Evolutionary conservation across 176 grass and related monocot genomes (phyloP).

Genomic region (Carex littledalei): DNA sequence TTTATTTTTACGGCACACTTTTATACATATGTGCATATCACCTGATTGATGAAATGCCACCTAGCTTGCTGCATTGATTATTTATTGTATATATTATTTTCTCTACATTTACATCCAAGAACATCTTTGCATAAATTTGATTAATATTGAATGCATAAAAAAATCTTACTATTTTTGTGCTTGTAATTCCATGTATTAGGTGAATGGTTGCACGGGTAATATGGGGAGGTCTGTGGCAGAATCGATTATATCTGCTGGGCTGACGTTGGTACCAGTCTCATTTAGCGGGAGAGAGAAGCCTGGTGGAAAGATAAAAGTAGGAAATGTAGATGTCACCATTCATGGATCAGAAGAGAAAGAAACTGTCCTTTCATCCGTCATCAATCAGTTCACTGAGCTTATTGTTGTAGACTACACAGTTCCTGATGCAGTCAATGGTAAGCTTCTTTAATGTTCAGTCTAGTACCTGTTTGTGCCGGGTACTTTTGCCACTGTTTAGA

Average conservation of each 20-base stretch:
- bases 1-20: not conserved
- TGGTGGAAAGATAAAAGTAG: conserved; percentile 48
- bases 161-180: not conserved
- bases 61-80: not conserved
- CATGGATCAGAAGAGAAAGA: conserved; percentile 64
- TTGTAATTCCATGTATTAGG: conserved; percentile 30
- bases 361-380: conserved; percentile 60
- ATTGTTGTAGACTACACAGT: conserved; percentile 82
- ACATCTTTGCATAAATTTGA: not conserved
- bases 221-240: conserved; percentile 71
- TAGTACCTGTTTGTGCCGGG: not conserved
- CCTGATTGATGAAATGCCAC: conserved; percentile 5
- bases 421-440: conserved; percentile 77
- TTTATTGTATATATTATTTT: not conserved
- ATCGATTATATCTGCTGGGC: conserved; percentile 49
- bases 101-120: not conserved
- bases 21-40: not conserved
- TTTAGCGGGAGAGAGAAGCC: conserved; percentile 62
- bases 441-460: conserved; percentile 8
- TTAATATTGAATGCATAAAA: not conserved
- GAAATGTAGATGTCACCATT: conserved; percentile 45
- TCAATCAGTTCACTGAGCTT: conserved; percentile 62
- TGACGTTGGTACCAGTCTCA: conserved; percentile 72
- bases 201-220: conserved; percentile 89
- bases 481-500: not conserved